Evolutionary conservation across 148 eudicot genomes (phyloP).

Genomic region (Gaultheria prostrata): DNA sequence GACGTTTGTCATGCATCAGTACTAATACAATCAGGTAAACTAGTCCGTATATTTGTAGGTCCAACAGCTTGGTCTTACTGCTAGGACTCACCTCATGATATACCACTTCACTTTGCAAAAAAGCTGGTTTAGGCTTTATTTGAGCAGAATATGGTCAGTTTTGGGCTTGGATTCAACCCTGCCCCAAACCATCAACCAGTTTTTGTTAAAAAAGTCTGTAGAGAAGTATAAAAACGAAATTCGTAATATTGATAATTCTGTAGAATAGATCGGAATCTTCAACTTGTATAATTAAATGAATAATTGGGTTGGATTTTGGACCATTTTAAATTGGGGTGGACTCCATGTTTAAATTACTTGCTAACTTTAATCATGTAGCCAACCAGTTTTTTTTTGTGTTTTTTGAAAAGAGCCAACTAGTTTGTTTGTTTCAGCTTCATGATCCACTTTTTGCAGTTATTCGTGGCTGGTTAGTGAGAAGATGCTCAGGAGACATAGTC

Average conservation of each 20-base stretch:
- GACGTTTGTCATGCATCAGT: conserved; percentile 53
- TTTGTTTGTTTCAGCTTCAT: conserved; percentile 2
- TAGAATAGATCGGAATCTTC: neutral
- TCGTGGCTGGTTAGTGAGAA: conserved; percentile 92
- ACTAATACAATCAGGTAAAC: conserved; percentile 72
- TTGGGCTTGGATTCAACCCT: neutral
- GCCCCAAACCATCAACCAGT: neutral
- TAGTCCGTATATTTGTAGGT: neutral
- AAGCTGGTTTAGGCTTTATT: neutral
- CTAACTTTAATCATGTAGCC: neutral
- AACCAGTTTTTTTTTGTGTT: too few species aligned
- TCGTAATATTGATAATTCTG: neutral
- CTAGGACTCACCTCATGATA: neutral
- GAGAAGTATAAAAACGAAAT: neutral
- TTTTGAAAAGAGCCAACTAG: too few species aligned
- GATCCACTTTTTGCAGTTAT: conserved; percentile 43
- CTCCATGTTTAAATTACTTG: neutral
- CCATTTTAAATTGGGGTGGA: neutral
- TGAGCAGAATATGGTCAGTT: neutral
- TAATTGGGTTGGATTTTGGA: conserved; percentile 7
- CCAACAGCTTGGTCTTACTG: neutral
- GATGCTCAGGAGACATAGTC: conserved; percentile 85
- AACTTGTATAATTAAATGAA: neutral
- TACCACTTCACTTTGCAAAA: neutral
- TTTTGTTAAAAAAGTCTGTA: too few species aligned